Evolutionary conservation across 257 asterid species (phyloP).

Genomic region (Penstemon davidsonii): DNA sequence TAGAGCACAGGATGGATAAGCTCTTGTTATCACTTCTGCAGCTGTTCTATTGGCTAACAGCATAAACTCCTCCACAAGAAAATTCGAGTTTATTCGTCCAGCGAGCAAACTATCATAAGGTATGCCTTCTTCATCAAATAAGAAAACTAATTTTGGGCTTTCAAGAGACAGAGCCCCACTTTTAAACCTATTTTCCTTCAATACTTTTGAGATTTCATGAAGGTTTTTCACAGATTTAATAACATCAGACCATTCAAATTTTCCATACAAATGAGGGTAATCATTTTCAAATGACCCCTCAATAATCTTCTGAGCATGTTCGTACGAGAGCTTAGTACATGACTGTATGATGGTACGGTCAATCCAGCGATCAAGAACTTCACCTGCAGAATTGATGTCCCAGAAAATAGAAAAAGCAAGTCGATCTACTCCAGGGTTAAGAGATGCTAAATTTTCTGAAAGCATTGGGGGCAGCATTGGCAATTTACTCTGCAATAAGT

Average conservation of each 20-base stretch:
- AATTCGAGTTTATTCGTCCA: conserved; percentile 53
- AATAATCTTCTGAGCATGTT: conserved; percentile 75
- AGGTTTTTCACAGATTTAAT: conserved; percentile 57
- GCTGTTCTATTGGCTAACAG: conserved; percentile 85
- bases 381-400: conserved; percentile 71
- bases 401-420: conserved; percentile 84
- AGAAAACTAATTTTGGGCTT: conserved; percentile 66
- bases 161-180: conserved; percentile 83
- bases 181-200: conserved; percentile 61
- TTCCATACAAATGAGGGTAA: conserved; percentile 42
- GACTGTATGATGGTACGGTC: conserved; percentile 74
- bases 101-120: conserved; percentile 62
- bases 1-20: conserved; percentile 78
- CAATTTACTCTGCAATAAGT: conserved; percentile 45
- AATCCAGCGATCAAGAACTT: conserved; percentile 73
- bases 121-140: conserved; percentile 71
- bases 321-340: conserved; percentile 89
- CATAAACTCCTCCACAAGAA: conserved; percentile 88
- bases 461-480: conserved; percentile 66
- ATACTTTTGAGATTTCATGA: conserved; percentile 47
- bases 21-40: conserved; percentile 86
- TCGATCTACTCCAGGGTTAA: conserved; percentile 81
- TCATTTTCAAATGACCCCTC: conserved; percentile 45
- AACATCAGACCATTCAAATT: conserved; percentile 49
- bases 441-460: conserved; percentile 81